phyloP scores from a whole-genome alignment of 805 yeast genomes.

The Brettanomyces custersianus region DNA sequence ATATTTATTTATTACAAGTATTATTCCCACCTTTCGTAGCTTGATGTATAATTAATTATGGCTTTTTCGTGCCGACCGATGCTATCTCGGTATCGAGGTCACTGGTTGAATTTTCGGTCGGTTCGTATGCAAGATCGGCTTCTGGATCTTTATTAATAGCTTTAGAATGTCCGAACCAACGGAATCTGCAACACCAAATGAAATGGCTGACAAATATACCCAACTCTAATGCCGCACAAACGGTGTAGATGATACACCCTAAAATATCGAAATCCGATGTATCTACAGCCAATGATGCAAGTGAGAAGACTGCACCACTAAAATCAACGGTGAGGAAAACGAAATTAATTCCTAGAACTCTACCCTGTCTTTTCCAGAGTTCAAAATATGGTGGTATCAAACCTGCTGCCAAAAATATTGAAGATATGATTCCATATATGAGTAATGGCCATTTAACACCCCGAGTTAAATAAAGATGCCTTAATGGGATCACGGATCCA shows the following conservation, averaged over 20 bases:
- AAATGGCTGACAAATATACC: conserved; percentile 69
- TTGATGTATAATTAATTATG: no score
- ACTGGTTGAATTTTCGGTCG: conserved; percentile 2
- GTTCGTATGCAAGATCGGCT: conserved; percentile 1
- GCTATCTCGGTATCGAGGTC: no score
- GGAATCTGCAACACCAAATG: conserved; percentile 54
- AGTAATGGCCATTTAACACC: conserved; percentile 38
- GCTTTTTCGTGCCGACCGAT: no score
- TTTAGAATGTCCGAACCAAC: conserved; percentile 8
- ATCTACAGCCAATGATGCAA: conserved; percentile 45
- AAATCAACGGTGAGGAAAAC: conserved; percentile 41
- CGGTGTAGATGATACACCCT: conserved; percentile 67
- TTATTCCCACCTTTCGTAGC: neutral
- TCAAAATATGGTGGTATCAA: conserved; percentile 50
- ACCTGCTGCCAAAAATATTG: conserved; percentile 40
- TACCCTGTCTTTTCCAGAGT: conserved; percentile 39
- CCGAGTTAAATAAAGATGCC: conserved; percentile 30
- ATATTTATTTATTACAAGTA: neutral
- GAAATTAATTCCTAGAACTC: conserved; percentile 49
- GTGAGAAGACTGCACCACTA: conserved; percentile 52
- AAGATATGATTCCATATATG: conserved; percentile 41
- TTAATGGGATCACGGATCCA: conserved; percentile 41
- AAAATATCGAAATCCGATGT: conserved; percentile 55
- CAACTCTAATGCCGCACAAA: conserved; percentile 65
- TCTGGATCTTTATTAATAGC: neutral